These are phyloP conservation scores for Fusarium subglutinans DNA, from an alignment of 2,329 filamentous ascomycete genomes.

Conservation along the genomic window DNA sequence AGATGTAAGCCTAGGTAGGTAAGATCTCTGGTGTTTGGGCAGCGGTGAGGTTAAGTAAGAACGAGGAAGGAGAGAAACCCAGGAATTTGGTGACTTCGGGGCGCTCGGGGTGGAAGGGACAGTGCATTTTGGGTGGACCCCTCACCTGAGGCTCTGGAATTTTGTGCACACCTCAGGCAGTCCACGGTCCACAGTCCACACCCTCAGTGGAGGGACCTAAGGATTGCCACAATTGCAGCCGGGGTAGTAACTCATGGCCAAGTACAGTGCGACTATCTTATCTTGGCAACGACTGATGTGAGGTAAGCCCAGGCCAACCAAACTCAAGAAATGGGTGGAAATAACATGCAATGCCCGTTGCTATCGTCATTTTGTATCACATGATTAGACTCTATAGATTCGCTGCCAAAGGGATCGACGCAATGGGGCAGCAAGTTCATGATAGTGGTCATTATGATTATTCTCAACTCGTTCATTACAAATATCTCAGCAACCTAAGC, in stretches of 20 bases:
- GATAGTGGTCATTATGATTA: neutral
- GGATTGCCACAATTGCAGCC: conserved; percentile 25
- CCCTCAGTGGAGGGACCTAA: conserved; percentile 7
- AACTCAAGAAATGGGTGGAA: neutral
- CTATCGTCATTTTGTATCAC: conserved; percentile 12
- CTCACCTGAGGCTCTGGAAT: conserved; percentile 38
- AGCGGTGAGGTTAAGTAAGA: conserved; percentile 34
- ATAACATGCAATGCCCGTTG: neutral
- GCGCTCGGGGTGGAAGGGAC: conserved; percentile 28
- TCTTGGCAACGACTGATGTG: conserved; percentile 19
- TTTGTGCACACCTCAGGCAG: conserved; percentile 19
- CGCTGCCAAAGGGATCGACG: neutral
- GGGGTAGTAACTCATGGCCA: neutral
- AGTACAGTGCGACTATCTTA: conserved; percentile 20
- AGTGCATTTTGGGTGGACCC: conserved; percentile 25
- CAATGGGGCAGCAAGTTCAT: neutral
- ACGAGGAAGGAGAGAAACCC: conserved; percentile 19
- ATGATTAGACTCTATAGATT: neutral
- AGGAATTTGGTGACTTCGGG: conserved; percentile 31
- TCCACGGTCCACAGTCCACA: neutral
- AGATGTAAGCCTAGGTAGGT: conserved; percentile 6
- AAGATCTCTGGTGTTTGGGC: conserved; percentile 15
- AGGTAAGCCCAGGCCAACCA: conserved; percentile 2
- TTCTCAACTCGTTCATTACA: neutral
- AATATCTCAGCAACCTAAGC: conserved; percentile 6